These are phyloP conservation scores for Hydnum rufescens DNA, from an alignment of 768 basidiomycete species.

Conservation along the genomic window DNA sequence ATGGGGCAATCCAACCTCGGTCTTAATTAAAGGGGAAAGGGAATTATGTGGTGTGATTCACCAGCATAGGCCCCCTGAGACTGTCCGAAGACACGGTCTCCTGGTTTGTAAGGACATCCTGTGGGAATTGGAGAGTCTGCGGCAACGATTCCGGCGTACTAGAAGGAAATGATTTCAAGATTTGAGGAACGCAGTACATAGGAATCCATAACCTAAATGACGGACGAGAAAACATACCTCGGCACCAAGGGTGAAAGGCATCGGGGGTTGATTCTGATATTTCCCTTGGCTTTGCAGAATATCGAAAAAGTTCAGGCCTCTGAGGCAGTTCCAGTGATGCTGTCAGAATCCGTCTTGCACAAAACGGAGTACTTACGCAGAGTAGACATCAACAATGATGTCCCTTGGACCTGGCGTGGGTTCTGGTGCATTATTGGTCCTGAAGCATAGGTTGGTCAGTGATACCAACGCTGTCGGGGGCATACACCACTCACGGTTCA, in stretches of 20 bases:
- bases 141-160: constrained; percentile 69
- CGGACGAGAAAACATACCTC: neutral
- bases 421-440: constrained; percentile 29
- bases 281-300: constrained; percentile 80
- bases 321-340: neutral
- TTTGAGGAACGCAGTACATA: neutral
- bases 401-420: constrained; percentile 33
- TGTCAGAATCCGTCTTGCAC: neutral
- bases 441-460: neutral
- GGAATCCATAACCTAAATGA: neutral
- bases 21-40: neutral
- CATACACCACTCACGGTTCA: neutral
- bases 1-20: neutral
- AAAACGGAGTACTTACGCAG: constrained; percentile 19
- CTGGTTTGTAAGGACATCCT: constrained; percentile 57
- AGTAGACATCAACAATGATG: constrained; percentile 56
- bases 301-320: constrained; percentile 58
- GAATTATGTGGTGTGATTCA: neutral
- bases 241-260: constrained; percentile 1
- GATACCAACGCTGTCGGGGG: neutral
- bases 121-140: constrained; percentile 51
- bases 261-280: constrained; percentile 32
- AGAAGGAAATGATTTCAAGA: too few relatives aligned
- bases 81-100: constrained; percentile 77
- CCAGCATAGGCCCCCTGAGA: constrained; percentile 44